Percentiles rank a stretch among this genome's conserved stretches.
phyloP scores from a whole-genome alignment of 1,284 basidiomycete genomes.

The Puccinia coronata region DNA sequence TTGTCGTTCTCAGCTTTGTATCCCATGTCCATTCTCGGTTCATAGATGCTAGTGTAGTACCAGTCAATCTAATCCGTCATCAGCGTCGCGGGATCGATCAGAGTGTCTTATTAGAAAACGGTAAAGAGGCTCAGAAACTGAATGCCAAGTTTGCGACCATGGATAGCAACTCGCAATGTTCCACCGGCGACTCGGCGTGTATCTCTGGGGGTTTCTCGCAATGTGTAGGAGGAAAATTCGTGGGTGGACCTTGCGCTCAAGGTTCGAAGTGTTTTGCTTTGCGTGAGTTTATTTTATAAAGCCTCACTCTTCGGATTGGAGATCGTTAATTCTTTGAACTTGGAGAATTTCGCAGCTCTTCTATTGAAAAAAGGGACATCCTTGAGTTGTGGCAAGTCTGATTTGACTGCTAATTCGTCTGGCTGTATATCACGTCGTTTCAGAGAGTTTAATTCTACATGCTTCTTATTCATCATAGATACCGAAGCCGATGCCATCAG shows the following conservation, averaged over 20 bases:
- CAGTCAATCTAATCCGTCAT: not conserved
- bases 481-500: slow-evolving; percentile 32
- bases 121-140: slow-evolving; percentile 38
- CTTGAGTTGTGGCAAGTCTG: slow-evolving; percentile 32
- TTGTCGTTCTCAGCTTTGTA: not conserved
- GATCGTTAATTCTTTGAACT: not conserved
- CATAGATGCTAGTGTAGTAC: slow-evolving; percentile 10
- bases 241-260: slow-evolving; percentile 28
- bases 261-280: slow-evolving; percentile 37
- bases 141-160: slow-evolving; percentile 45
- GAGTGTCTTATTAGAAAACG: slow-evolving; percentile 38
- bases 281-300: slow-evolving; percentile 30
- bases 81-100: slow-evolving; percentile 31
- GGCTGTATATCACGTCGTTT: not conserved
- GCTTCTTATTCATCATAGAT: slow-evolving; percentile 18
- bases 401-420: not conserved
- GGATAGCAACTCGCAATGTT: slow-evolving; percentile 27
- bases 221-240: slow-evolving; percentile 46
- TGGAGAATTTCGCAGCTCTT: slow-evolving; percentile 23
- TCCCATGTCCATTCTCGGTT: not conserved
- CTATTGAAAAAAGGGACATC: slow-evolving; percentile 38
- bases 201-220: slow-evolving; percentile 40
- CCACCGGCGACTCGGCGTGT: slow-evolving; percentile 41
- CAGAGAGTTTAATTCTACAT: not conserved
- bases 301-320: not conserved